phyloP scores from a whole-genome alignment of 441 rosid species.

The Erysimum cheiri region DNA sequence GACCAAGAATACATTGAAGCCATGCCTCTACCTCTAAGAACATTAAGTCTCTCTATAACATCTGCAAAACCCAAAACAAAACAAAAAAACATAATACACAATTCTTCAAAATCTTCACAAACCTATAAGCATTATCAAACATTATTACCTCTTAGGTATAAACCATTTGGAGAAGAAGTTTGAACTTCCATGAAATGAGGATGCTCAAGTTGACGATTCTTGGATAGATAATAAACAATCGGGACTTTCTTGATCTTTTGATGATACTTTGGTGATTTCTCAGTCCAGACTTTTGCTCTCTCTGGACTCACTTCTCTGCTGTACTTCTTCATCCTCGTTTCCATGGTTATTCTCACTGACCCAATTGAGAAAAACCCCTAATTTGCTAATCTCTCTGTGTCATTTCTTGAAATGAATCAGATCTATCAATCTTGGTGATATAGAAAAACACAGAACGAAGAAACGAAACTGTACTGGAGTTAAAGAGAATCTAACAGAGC shows the following conservation, averaged over 20 bases:
- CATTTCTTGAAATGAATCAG: constrained; percentile 36
- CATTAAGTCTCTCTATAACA: constrained; percentile 67
- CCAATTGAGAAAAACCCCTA: constrained; percentile 32
- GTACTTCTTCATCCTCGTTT: constrained; percentile 74
- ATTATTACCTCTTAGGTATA: constrained; percentile 72
- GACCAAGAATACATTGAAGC: constrained; percentile 78
- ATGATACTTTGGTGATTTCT: constrained; percentile 83
- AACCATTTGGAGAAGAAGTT: constrained; percentile 74
- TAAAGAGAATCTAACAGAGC: neutral
- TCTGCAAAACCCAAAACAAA: constrained; percentile 47
- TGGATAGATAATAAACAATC: constrained; percentile 88
- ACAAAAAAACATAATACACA: neutral
- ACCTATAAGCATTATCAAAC: neutral
- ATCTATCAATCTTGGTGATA: constrained; percentile 27
- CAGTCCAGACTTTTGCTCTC: constrained; percentile 94
- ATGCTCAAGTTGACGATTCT: constrained; percentile 94
- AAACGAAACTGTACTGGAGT: constrained; percentile 7
- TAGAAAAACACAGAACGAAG: constrained; percentile 7
- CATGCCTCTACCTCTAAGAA: constrained; percentile 75
- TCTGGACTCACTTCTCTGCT: constrained; percentile 85
- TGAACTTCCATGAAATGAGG: constrained; percentile 96
- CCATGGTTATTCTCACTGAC: constrained; percentile 44
- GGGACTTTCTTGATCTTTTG: constrained; percentile 71
- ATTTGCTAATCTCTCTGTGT: constrained; percentile 24
- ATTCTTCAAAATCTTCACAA: neutral